Evolutionary conservation across 139 green algal species (phyloP), one percentile per base, ranked within the genome.

Genomic region (Raphidocelis subcapitata): DNA sequence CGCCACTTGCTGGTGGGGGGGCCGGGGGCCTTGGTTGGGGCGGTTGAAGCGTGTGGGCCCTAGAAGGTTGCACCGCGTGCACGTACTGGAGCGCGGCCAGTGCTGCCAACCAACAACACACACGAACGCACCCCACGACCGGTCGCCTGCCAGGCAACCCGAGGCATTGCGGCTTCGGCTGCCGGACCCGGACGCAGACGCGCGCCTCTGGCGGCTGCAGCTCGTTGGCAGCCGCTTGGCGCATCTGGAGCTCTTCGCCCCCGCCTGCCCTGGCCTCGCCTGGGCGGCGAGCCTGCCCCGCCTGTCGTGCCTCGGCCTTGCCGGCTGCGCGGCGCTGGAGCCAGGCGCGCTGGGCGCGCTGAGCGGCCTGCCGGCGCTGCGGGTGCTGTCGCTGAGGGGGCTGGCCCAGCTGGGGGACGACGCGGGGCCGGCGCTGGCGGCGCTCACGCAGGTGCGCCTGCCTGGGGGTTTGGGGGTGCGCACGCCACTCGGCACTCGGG

Each of bases 281-380:
- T 16, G 47, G 2, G 23, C 70, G 12, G 3, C 46, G 18, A 18
- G 3, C 3, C 26, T 70, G 51, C 65, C 28, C 8, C 3, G 12
- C 2, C 67, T 84, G 28, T 55, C 56, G 26, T 84, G 78, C 68
- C 73, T 84, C 28, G 59, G 62, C 32, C 67, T 84, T 35, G 55
- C 72, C 8, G 73, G 68, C 32, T 81, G 78, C 73, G 20, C 20
- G 21, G 24, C 0, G 32, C 37, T 78, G n/a, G 24, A 33, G n/a
- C n/a, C n/a, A n/a, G n/a, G n/a, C n/a, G n/a, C n/a, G n/a, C n/a
- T n/a, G n/a, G n/a, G n/a, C n/a, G n/a, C n/a, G n/a, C n/a, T n/a
- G n/a, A n/a, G n/a, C n/a, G n/a, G n/a, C n/a, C n/a, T n/a, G 23
- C 24, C 59, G 32, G 54, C 56, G 35, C 59, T 84, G 55, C 32